These are phyloP conservation scores for Lavandula angustifolia DNA, from an alignment of 257 asterid genomes.

Conservation along the genomic window DNA sequence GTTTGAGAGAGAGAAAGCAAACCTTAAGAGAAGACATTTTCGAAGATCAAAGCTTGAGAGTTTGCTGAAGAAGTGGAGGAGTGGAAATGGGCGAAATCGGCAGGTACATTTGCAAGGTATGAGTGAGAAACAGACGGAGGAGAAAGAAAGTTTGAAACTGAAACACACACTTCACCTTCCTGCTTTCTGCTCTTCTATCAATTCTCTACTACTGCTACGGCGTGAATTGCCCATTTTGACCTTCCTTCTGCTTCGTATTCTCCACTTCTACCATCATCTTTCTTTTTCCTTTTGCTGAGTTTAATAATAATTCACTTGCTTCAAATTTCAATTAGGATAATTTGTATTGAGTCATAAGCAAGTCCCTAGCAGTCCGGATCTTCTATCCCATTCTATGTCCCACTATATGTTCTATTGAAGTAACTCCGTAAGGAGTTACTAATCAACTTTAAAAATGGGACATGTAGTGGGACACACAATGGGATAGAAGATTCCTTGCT, in stretches of 20 bases:
- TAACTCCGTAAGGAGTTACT: no score
- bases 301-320: not conserved
- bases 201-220: constrained; percentile 40
- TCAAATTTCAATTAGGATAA: no score
- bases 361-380: no score
- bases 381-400: no score
- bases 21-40: constrained; percentile 38
- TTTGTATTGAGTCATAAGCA: no score
- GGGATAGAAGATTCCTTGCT: no score
- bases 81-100: constrained; percentile 25
- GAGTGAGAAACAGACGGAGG: constrained; percentile 17
- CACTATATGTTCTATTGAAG: no score
- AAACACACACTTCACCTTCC: constrained; percentile 58
- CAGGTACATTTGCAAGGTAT: constrained; percentile 31
- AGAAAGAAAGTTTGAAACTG: constrained; percentile 39
- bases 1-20: constrained; percentile 1
- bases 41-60: constrained; percentile 29
- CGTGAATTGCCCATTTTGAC: constrained; percentile 32
- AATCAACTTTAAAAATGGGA: no score
- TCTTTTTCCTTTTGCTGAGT: not conserved
- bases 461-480: no score
- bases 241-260: constrained; percentile 23
- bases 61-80: constrained; percentile 26
- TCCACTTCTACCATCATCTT: constrained; percentile 17
- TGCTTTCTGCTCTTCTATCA: constrained; percentile 44